phyloP scores from a whole-genome alignment of 2,329 filamentous ascomycete species.

The Pseudogymnoascus sp. region DNA sequence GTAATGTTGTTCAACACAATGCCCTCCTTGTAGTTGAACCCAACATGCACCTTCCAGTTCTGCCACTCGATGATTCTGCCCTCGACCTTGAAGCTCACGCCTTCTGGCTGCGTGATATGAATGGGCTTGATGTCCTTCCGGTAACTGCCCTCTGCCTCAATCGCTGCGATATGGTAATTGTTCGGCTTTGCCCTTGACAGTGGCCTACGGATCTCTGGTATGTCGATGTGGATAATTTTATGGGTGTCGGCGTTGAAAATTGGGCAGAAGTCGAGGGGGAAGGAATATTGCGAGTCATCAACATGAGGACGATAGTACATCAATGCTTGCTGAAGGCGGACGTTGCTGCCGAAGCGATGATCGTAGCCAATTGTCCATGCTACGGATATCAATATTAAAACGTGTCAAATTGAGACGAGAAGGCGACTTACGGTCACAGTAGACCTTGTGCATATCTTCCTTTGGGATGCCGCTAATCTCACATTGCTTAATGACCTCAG shows the following conservation, averaged over 20 bases:
- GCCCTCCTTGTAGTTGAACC: conserved; percentile 44
- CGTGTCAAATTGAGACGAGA: too few relatives aligned
- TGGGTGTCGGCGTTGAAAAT: conserved; percentile 33
- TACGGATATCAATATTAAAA: too few relatives aligned
- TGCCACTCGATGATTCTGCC: conserved; percentile 42
- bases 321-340: conserved; percentile 28
- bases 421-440: conserved; percentile 19
- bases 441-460: conserved; percentile 28
- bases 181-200: conserved; percentile 31
- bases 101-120: conserved; percentile 52
- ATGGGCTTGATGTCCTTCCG: conserved; percentile 38
- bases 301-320: conserved; percentile 26
- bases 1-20: conserved; percentile 46
- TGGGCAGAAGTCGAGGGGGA: conserved; percentile 35
- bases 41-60: conserved; percentile 44
- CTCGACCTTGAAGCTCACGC: conserved; percentile 47
- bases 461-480: conserved; percentile 28
- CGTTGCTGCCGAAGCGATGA: conserved; percentile 29
- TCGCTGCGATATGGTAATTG: conserved; percentile 16
- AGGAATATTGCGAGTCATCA: conserved; percentile 39
- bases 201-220: too few relatives aligned
- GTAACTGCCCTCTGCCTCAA: too few relatives aligned
- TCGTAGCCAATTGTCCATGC: conserved; percentile 31
- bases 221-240: too few relatives aligned
- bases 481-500: conserved; percentile 28